Percentiles rank a stretch among this genome's conserved stretches.
phyloP scores from a whole-genome alignment of 495 filamentous ascomycete genomes.

The Amphirosellinia nigrospora region DNA sequence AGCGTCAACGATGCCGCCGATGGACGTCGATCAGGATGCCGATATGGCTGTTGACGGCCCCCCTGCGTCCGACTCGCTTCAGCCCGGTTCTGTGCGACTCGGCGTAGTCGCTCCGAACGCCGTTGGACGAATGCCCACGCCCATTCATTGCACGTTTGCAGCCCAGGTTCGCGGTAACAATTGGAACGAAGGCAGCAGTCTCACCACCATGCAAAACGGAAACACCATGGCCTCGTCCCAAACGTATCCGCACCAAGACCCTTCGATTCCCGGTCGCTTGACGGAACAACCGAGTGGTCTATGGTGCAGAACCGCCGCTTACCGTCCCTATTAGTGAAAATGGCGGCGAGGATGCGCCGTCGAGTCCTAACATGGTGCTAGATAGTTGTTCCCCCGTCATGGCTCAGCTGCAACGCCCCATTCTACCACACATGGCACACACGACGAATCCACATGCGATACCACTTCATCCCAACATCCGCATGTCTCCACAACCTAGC shows the following conservation, averaged over 20 bases:
- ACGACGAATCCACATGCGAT: constrained; percentile 37
- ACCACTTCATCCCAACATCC: constrained; percentile 42
- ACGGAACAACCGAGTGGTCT: constrained; percentile 51
- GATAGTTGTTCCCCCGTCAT: constrained; percentile 35
- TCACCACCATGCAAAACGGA: constrained; percentile 40
- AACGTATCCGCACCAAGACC: constrained; percentile 32
- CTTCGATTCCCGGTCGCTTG: constrained; percentile 43
- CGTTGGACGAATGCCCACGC: constrained; percentile 57
- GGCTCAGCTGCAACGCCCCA: constrained; percentile 33
- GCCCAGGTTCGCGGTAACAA: constrained; percentile 52
- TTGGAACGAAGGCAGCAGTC: constrained; percentile 34
- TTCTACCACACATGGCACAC: constrained; percentile 44
- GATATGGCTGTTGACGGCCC: constrained; percentile 54
- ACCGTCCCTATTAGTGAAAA: constrained; percentile 76
- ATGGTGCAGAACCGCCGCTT: constrained; percentile 61
- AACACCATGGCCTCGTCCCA: constrained; percentile 36
- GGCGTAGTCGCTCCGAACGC: constrained; percentile 38
- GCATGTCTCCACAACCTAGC: constrained; percentile 32
- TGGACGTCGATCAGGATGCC: constrained; percentile 57
- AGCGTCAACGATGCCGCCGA: constrained; percentile 25
- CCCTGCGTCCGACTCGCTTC: constrained; percentile 39
- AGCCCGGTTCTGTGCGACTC: constrained; percentile 38
- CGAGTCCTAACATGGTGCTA: constrained; percentile 47
- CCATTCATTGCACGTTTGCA: constrained; percentile 58
- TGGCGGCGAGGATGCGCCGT: constrained; percentile 55